Evolutionary conservation across 768 basidiomycete genomes (phyloP), one percentile per base, ranked within the genome.

Genomic region (Mrakia hoshinonis): DNA sequence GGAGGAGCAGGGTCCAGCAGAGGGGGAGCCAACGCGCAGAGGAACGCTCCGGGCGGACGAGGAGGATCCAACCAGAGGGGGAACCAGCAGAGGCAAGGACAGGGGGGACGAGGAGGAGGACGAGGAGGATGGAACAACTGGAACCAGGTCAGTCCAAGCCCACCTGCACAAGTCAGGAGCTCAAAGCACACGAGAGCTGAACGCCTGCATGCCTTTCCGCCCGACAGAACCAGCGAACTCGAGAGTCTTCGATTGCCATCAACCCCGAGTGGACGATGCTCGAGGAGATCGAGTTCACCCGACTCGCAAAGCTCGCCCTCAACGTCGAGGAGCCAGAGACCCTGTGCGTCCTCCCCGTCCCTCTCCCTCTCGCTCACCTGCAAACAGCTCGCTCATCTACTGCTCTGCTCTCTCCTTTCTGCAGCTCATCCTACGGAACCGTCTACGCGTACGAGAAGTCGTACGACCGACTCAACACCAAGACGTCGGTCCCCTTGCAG

Each of bases 231-330:
- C 24, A 38, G 83, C 88, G 92, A 73, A 85, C 87, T 49, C 87
- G 96, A 63, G 95, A 98, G 81, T 89, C 93, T 4, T 94, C 92
- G 1, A 91, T 99, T 70, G 89, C 88, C 31, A 95, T 99, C 76
- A 89, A 89, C 63, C 86, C 90, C 24, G 87, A 89, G 73, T 99
- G 96, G 96, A 81, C 84, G n/a, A 88, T 96, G 85, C 82, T 96
- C 61, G 96, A 99, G 81, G 96, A 99, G 82, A 88, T 99, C 76
- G 93, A 97, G 78, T 97, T 97, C 82, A 86, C 90, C 81, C 87
- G 95, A 66, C 83, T 99, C 70, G 81, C 87, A 15, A 99, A 98
- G 81, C 83, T 98, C 74, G 85, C 91, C 62, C 85, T 99, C n/a
- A 91, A 92, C 69, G 92, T 98, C 24, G 91, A 95, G 75, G 89